Evolutionary conservation across 108 stramenopile species (phyloP).

Genomic region (Parmales sp.): DNA sequence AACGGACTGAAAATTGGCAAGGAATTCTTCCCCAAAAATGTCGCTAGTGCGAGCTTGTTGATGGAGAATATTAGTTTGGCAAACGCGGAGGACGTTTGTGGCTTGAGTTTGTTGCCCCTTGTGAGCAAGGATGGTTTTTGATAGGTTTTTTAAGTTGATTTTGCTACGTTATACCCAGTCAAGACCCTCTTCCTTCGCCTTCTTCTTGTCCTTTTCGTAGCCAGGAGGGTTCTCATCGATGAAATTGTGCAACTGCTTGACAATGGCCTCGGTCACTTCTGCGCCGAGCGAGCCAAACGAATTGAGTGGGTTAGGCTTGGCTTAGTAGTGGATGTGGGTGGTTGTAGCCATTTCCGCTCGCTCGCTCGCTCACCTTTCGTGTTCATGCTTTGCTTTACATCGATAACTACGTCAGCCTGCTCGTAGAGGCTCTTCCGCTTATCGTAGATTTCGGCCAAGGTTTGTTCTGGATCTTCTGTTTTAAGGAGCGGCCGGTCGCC

Average conservation of each 20-base stretch:
- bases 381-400: neutral
- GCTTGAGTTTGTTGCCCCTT: no score
- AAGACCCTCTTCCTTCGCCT: conserved; percentile 63
- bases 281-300: no score
- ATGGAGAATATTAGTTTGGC: no score
- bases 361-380: neutral
- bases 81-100: no score
- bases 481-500: conserved; percentile 67
- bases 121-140: no score
- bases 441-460: conserved; percentile 44
- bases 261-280: conserved; percentile 47
- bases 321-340: no score
- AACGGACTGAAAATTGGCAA: no score
- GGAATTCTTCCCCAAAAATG: no score
- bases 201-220: conserved; percentile 61
- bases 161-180: no score
- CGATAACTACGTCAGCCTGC: conserved; percentile 65
- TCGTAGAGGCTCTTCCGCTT: conserved; percentile 52
- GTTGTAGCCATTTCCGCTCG: neutral
- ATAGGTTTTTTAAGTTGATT: no score
- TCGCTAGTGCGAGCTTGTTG: no score
- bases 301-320: no score
- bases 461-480: conserved; percentile 56
- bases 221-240: conserved; percentile 86
- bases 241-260: conserved; percentile 62